Conservation (phyloP, 768 basidiomycete genomes). For the Rhizopogon sp. region DNA sequence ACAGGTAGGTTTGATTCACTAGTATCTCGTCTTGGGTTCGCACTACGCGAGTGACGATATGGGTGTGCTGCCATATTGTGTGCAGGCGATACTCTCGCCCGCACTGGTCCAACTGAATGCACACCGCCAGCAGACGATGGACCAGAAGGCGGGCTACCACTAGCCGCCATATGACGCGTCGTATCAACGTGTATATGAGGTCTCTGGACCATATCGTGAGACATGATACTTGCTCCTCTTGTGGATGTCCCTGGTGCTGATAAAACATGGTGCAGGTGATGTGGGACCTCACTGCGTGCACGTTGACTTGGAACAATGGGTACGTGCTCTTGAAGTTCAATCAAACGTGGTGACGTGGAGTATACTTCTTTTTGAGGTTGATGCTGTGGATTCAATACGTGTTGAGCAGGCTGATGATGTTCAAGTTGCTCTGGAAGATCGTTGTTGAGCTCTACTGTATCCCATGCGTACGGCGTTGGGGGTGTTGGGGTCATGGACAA, state of each 20-base stretch:
- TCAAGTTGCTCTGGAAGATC: constrained; percentile 31
- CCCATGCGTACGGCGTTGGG: constrained; percentile 35
- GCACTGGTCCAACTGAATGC: constrained; percentile 18
- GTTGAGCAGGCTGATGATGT: constrained; percentile 24
- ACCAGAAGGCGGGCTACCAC: constrained; percentile 26
- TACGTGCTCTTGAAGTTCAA: constrained; percentile 22
- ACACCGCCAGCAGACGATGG: constrained; percentile 23
- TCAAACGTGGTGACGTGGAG: constrained; percentile 10
- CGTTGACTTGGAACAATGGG: constrained; percentile 24
- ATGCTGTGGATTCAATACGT: constrained; percentile 22
- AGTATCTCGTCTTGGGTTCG: constrained; percentile 30
- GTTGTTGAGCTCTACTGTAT: constrained; percentile 33
- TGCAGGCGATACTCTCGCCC: constrained; percentile 21
- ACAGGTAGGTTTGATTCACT: constrained; percentile 21
- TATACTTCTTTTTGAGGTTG: constrained; percentile 19
- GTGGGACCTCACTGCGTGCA: constrained; percentile 19
- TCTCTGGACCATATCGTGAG: constrained; percentile 24
- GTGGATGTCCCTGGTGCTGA: constrained; percentile 6
- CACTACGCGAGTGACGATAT: constrained; percentile 11
- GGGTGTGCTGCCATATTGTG: constrained; percentile 4
- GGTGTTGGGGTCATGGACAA: constrained; percentile 47
- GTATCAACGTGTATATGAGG: constrained; percentile 28
- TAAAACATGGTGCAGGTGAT: constrained; percentile 19
- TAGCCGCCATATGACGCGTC: constrained; percentile 19
- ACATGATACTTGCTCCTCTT: constrained; percentile 4